Evolutionary conservation across 495 filamentous ascomycete species (phyloP).

Genomic region (Hypoxylon fuscum): DNA sequence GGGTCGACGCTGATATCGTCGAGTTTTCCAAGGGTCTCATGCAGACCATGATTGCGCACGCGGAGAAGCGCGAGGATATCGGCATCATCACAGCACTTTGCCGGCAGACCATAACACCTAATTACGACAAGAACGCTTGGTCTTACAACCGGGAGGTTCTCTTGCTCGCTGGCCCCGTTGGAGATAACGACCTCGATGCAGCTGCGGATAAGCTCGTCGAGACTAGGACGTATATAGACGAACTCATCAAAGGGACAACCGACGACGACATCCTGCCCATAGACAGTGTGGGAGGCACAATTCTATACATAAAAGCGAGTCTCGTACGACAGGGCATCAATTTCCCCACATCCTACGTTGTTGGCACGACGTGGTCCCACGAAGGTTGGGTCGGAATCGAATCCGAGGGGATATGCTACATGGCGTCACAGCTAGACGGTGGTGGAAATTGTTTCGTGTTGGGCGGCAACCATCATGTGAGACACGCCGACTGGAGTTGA

Average conservation of each 20-base stretch:
- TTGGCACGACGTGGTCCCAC: conserved; percentile 37
- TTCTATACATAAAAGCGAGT: conserved; percentile 28
- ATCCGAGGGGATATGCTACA: conserved; percentile 31
- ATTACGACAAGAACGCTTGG: conserved; percentile 42
- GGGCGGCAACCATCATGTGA: conserved; percentile 35
- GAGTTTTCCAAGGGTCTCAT: conserved; percentile 26
- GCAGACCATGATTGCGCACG: conserved; percentile 34
- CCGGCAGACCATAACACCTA: conserved; percentile 28
- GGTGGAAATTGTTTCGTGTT: conserved; percentile 33
- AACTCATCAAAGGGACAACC: conserved; percentile 31
- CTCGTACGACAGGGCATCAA: conserved; percentile 35
- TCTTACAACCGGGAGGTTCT: conserved; percentile 31
- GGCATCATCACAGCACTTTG: conserved; percentile 38
- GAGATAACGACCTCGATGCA: conserved; percentile 49
- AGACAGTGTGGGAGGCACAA: conserved; percentile 35
- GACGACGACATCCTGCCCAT: conserved; percentile 34
- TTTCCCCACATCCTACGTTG: conserved; percentile 30
- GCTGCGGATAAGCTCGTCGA: conserved; percentile 49
- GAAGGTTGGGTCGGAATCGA: conserved; percentile 35
- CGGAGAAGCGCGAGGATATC: conserved; percentile 18
- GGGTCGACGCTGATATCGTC: conserved; percentile 38
- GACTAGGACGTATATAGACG: conserved; percentile 25
- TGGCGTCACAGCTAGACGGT: conserved; percentile 31
- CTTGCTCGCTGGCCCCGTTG: conserved; percentile 50
- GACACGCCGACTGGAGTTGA: conserved; percentile 33